Conservation (phyloP, 75 land plant species). For the Azolla pinnata region DNA sequence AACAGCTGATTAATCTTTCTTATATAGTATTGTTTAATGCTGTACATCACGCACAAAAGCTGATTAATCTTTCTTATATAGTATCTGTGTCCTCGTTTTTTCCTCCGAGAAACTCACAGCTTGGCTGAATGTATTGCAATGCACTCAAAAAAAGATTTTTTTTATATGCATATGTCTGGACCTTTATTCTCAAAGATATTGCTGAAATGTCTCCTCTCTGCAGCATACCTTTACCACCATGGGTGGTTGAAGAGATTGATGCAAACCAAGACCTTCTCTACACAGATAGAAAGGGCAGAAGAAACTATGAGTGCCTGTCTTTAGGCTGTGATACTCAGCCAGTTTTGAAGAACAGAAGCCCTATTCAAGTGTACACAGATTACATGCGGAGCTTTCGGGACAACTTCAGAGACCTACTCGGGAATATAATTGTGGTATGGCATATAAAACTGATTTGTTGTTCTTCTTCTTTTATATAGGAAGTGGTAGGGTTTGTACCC, state of each 20-base stretch:
- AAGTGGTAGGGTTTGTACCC: background rate
- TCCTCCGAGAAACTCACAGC: too few relatives aligned
- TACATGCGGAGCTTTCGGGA: slow-evolving; percentile 72
- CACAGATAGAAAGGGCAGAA: slow-evolving; percentile 38
- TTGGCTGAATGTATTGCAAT: too few relatives aligned
- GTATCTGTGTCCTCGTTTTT: too few relatives aligned
- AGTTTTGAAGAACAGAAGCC: slow-evolving; percentile 42
- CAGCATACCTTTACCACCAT: slow-evolving; percentile 59
- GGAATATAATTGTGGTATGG: slow-evolving; percentile 70
- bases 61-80: too few relatives aligned
- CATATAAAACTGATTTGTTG: background rate
- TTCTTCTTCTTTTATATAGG: background rate
- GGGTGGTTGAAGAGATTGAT: slow-evolving; percentile 45
- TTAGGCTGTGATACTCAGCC: slow-evolving; percentile 57
- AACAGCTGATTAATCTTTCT: too few relatives aligned
- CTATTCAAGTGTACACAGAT: slow-evolving; percentile 51
- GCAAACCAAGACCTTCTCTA: slow-evolving; percentile 67
- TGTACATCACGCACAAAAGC: too few relatives aligned
- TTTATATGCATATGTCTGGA: too few relatives aligned
- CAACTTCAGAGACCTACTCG: slow-evolving; percentile 50
- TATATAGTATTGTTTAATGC: too few relatives aligned
- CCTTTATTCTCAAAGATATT: too few relatives aligned
- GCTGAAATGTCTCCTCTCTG: slow-evolving; percentile 51
- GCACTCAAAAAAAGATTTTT: too few relatives aligned
- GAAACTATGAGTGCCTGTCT: slow-evolving; percentile 53